Evolutionary conservation across 2,329 filamentous ascomycete genomes (phyloP), one percentile per base, ranked within the genome.

Genomic region (Fusarium subtropicale): DNA sequence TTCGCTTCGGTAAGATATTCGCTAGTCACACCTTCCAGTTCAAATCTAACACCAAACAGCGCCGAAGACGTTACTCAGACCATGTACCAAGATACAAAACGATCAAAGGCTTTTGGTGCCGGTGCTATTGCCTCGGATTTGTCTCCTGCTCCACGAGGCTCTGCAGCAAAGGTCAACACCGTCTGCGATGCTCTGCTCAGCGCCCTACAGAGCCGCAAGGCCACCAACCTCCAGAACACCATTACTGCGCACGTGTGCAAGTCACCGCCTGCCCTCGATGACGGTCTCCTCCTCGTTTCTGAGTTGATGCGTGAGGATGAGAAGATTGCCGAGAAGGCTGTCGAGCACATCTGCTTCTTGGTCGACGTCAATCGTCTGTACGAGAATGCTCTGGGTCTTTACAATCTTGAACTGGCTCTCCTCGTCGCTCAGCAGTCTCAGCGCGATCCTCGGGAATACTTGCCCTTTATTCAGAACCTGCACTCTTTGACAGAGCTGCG

Each of bases 271-370:
- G 95, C 97, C 52, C 86, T 98, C 1, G 92, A 97, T 60, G 91
- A 95, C 64, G 96, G 94, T 4, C 83, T 99, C 52, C 82, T 82
- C 3, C 88, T 98, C 33, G 92, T 98, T 34, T 91, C 93, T 6
- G 86, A 90, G 56, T 82, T 99, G 36, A 87, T 89, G 83, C 85
- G 87, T 57, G 86, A 91, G 70, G 88, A 91, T 51, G 83, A 88
- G 42, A 86, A 89, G 54, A 85, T 94, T 70, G 93, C 93, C 1
- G 95, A 98, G 71, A 91, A 91, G 78, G 95, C 95, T 0, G 91
- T 97, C 24, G 94, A 97, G 77, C 96, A 99, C 76, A 97, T 99
- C 64, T 98, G 94, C 84, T 99, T 99, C 84, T 86, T 99, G 42
- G 93, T 94, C 1, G 96, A 99, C 79, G 91, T 97, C 46, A 97